Evolutionary conservation across 1,284 basidiomycete species (phyloP), one percentile per base, ranked within the genome.

Genomic region (Macrocybe sp.): DNA sequence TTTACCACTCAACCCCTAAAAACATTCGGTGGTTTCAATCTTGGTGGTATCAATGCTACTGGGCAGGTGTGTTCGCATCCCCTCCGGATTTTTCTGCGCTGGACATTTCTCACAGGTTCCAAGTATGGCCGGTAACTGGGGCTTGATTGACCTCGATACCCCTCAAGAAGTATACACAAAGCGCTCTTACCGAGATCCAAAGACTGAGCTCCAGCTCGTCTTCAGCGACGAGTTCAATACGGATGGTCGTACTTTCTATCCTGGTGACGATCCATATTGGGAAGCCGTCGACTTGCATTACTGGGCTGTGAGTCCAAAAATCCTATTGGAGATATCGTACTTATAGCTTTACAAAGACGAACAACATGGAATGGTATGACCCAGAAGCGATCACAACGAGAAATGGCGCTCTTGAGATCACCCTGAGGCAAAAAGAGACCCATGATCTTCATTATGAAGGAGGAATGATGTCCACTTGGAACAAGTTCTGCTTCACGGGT

Each of bases 401-500:
- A 44, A 73, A 79, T 53, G 96, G 96, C 7, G 73, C 81, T 32
- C 78, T 99, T 35, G 78, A 87, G 58, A 86, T 98, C 58, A 92
- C 86, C 0, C 65, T 95, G 53, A 79, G 75, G 0, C 58, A 79
- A 53, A 83, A 82, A 59, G 57, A 71, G 40, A 85, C 73, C 37
- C 85, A 97, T 64, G 81, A 78, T 46, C 73, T 97, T 52, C 68
- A 89, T 57, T 96, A 85, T 62, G 74, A 83, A 52, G 81, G 87
- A 28, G 87, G 82, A 0, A 73, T 84, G 73, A 67, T 91, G 59
- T 70, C 82, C 28, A 78, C 77, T 7, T 92, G 91, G 91, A 93
- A 93, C 65, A 92, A 97, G 65, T 89, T 97, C 59, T 97, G 95
- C 67, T 97, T 97, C 69, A 93, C 89, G 1, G 91, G 92, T 33